phyloP scores from a whole-genome alignment of 164 flowering plant genomes.

The Pachysandra terminalis region DNA sequence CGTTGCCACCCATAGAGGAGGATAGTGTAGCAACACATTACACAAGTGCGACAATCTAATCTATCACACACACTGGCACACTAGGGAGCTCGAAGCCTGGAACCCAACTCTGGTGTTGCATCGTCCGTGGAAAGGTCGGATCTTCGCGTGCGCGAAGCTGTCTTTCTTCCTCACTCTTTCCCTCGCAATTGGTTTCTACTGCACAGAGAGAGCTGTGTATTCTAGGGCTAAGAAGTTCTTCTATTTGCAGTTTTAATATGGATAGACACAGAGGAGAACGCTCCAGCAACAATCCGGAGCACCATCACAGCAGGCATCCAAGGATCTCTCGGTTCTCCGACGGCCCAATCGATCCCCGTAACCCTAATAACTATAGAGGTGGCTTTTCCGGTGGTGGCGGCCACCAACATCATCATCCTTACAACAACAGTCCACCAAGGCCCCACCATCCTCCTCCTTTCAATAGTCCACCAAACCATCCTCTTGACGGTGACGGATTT shows the following conservation, averaged over 20 bases:
- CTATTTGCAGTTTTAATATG: slow-evolving; percentile 2
- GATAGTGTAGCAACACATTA: too few species aligned
- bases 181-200: too few species aligned
- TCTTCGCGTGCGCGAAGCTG: too few species aligned
- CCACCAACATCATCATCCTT: slow-evolving; percentile 18
- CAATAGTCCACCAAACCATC: slow-evolving; percentile 36
- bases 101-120: too few species aligned
- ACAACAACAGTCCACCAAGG: slow-evolving; percentile 41
- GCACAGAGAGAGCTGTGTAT: too few species aligned
- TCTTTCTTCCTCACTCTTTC: too few species aligned
- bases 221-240: slow-evolving; percentile 11
- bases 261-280: slow-evolving; percentile 26
- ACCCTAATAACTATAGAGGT: slow-evolving; percentile 31
- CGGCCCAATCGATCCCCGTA: slow-evolving; percentile 12
- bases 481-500: slow-evolving; percentile 22
- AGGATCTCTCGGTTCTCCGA: slow-evolving; percentile 13
- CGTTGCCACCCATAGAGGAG: too few species aligned
- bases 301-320: slow-evolving; percentile 7
- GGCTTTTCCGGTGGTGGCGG: slow-evolving; percentile 23
- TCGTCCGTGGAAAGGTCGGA: too few species aligned
- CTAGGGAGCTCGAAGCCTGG: too few species aligned
- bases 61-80: too few species aligned
- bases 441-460: slow-evolving; percentile 20
- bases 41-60: too few species aligned
- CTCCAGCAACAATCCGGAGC: slow-evolving; percentile 4